Conservation (phyloP, 2,329 filamentous ascomycete genomes). For the Sporothrix sp. region DNA sequence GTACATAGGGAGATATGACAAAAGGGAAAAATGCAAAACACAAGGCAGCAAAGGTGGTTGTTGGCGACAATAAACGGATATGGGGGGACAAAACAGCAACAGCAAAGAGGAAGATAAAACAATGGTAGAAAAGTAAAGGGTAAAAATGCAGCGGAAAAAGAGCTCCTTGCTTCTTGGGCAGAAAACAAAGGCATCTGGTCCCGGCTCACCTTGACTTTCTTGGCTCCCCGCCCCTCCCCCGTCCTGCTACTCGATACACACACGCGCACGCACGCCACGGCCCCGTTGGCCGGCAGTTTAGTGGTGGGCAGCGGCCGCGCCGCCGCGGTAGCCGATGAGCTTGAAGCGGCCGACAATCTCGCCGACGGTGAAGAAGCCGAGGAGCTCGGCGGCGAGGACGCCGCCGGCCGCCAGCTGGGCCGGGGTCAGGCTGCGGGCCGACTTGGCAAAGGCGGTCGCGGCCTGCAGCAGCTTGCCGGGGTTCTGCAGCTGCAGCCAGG, state of each 20-base stretch:
- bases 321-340: constrained; percentile 82
- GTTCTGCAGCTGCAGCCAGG: constrained; percentile 62
- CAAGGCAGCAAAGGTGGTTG: neutral
- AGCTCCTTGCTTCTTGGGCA: too few relatives aligned
- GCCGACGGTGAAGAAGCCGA: constrained; percentile 96
- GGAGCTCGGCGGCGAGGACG: constrained; percentile 72
- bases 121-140: constrained; percentile 7
- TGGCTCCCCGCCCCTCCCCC: neutral
- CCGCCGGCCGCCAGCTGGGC: constrained; percentile 63
- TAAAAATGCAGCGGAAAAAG: constrained; percentile 1
- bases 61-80: neutral
- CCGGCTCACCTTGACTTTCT: neutral
- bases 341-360: constrained; percentile 96
- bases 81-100: neutral
- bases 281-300: too few relatives aligned
- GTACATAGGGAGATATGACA: constrained; percentile 9
- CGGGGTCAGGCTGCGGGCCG: constrained; percentile 58
- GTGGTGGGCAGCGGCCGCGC: constrained; percentile 46
- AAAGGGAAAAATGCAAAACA: neutral
- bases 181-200: too few relatives aligned
- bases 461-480: constrained; percentile 50
- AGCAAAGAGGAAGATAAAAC: neutral
- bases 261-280: too few relatives aligned
- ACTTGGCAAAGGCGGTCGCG: constrained; percentile 27
- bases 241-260: neutral